phyloP scores from a whole-genome alignment of 2,329 filamentous ascomycete genomes.

The Talaromyces sp. region DNA sequence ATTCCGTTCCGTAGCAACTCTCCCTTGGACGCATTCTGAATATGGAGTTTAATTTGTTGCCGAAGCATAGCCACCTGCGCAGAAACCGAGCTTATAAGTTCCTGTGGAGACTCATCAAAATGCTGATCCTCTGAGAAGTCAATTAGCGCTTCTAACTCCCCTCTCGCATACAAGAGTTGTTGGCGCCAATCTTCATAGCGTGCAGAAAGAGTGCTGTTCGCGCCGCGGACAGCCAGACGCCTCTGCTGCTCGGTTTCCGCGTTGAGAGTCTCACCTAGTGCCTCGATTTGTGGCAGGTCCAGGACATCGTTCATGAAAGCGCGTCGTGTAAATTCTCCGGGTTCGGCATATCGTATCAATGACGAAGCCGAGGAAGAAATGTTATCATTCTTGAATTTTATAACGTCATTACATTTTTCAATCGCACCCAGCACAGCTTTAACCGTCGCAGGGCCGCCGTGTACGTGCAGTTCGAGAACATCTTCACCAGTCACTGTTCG shows the following conservation, averaged over 20 bases:
- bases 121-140: slow-evolving; percentile 98
- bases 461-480: slow-evolving; percentile 87
- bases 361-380: slow-evolving; percentile 13
- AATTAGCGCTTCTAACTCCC: slow-evolving; percentile 90
- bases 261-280: slow-evolving; percentile 55
- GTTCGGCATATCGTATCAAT: slow-evolving; percentile 76
- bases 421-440: slow-evolving; percentile 80
- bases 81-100: slow-evolving; percentile 66
- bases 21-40: slow-evolving; percentile 70
- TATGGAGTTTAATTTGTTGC: slow-evolving; percentile 61
- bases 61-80: slow-evolving; percentile 58
- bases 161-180: slow-evolving; percentile 71
- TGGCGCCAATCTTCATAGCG: slow-evolving; percentile 81
- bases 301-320: slow-evolving; percentile 84
- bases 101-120: slow-evolving; percentile 78
- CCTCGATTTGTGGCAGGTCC: slow-evolving; percentile 76
- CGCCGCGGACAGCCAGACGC: slow-evolving; percentile 73
- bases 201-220: slow-evolving; percentile 62
- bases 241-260: slow-evolving; percentile 89
- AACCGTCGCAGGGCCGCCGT: slow-evolving; percentile 83
- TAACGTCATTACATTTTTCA: slow-evolving; percentile 37
- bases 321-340: slow-evolving; percentile 89
- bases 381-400: neutral
- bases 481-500: slow-evolving; percentile 88
- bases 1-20: slow-evolving; percentile 84